A percentile compares a stretch with the other conserved stretches of the same genome.
These are phyloP conservation scores for Colletotrichum lupini DNA, from an alignment of 2,329 filamentous ascomycete species.

Conservation along the genomic window DNA sequence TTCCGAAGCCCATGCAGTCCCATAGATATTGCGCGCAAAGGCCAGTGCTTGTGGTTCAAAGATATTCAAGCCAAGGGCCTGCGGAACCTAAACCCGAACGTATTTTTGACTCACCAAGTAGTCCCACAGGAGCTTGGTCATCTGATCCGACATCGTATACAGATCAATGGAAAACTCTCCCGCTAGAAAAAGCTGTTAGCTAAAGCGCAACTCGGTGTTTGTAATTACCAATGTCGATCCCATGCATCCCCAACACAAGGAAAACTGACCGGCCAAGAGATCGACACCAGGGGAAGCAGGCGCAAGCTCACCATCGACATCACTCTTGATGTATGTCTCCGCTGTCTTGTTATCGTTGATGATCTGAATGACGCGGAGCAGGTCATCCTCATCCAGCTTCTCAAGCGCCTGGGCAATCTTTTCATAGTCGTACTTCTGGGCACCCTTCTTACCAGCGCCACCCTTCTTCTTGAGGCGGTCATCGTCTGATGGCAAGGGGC, in stretches of 20 bases:
- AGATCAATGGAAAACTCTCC: slow-evolving; percentile 99
- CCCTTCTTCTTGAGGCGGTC: slow-evolving; percentile 67
- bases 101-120: slow-evolving; percentile 64
- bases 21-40: neutral
- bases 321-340: slow-evolving; percentile 97
- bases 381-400: slow-evolving; percentile 90
- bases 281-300: slow-evolving; percentile 40
- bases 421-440: slow-evolving; percentile 84
- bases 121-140: slow-evolving; percentile 97
- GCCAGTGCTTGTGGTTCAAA: neutral
- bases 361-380: slow-evolving; percentile 95
- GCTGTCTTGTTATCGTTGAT: slow-evolving; percentile 96
- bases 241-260: slow-evolving; percentile 22
- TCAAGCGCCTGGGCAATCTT: slow-evolving; percentile 93
- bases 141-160: slow-evolving; percentile 91
- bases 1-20: neutral
- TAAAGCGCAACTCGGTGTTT: slow-evolving; percentile 40
- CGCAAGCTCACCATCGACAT: slow-evolving; percentile 82
- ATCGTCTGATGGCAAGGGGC: slow-evolving; percentile 83
- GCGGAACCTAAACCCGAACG: slow-evolving; percentile 12
- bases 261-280: slow-evolving; percentile 35
- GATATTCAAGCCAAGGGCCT: neutral
- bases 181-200: slow-evolving; percentile 60
- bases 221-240: slow-evolving; percentile 4
- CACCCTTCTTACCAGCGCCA: slow-evolving; percentile 83